Evolutionary conservation across 129 eudicot genomes (phyloP).

Genomic region (Chrysanthemum seticuspe): DNA sequence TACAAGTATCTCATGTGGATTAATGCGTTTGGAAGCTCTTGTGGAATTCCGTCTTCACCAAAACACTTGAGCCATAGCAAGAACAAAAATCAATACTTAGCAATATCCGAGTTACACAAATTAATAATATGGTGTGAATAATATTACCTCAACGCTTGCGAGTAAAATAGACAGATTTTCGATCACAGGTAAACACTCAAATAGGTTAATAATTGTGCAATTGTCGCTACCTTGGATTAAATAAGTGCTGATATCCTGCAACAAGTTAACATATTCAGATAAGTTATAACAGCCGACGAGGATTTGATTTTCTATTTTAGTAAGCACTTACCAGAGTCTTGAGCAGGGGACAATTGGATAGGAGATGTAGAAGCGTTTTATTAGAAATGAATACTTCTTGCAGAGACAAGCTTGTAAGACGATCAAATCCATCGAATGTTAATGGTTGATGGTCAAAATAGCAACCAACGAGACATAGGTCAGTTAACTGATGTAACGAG

Average conservation of each 20-base stretch:
- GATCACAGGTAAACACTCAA: not conserved
- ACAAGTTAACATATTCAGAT: not conserved
- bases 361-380: conserved; percentile 1
- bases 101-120: not conserved
- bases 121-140: not conserved
- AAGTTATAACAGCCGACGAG: not conserved
- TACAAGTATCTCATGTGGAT: too few species aligned
- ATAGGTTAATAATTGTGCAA: conserved; percentile 7
- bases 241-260: not conserved
- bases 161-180: not conserved
- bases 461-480: not conserved
- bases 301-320: not conserved
- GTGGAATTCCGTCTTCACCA: too few species aligned
- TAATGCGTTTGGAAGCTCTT: too few species aligned
- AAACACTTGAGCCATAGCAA: too few species aligned
- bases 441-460: not conserved
- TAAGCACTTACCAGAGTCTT: conserved; percentile 1
- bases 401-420: not conserved
- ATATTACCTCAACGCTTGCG: not conserved
- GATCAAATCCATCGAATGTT: conserved; percentile 1
- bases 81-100: not conserved
- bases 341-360: not conserved
- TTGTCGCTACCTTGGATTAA: not conserved
- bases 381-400: not conserved
- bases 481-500: not conserved